Evolutionary conservation across 805 yeast species (phyloP).

Genomic region (Suhomyces sp.): DNA sequence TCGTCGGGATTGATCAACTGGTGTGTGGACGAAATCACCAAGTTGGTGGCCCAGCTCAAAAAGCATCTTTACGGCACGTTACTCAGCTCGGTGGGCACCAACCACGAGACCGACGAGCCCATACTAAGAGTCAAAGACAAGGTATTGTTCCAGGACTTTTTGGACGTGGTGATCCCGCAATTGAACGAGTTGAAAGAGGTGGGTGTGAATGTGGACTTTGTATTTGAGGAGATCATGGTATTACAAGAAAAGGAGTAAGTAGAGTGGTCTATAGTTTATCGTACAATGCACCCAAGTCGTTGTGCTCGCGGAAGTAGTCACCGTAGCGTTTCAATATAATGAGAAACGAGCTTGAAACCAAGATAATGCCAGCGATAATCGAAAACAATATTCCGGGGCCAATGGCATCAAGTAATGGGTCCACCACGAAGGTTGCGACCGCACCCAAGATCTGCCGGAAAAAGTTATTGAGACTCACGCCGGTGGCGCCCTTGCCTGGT

Average conservation of each 20-base stretch:
- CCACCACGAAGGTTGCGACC: constrained; percentile 68
- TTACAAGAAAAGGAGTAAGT: constrained; percentile 3
- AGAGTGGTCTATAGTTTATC: constrained; percentile 37
- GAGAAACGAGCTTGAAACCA: constrained; percentile 41
- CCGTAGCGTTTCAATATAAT: constrained; percentile 53
- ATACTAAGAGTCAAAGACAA: constrained; percentile 32
- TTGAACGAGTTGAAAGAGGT: constrained; percentile 57
- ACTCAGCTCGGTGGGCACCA: constrained; percentile 36
- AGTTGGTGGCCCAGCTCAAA: constrained; percentile 56
- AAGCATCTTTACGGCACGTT: constrained; percentile 67
- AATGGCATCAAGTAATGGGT: constrained; percentile 64
- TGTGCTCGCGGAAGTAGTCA: constrained; percentile 59
- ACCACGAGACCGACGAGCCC: constrained; percentile 23
- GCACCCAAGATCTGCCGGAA: constrained; percentile 74
- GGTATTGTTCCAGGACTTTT: constrained; percentile 40
- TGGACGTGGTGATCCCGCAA: constrained; percentile 54
- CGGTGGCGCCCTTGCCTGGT: constrained; percentile 88
- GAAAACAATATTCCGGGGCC: constrained; percentile 70
- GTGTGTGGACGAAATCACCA: constrained; percentile 63
- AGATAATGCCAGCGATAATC: constrained; percentile 59
- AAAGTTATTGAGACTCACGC: constrained; percentile 78
- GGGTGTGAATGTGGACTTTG: constrained; percentile 73
- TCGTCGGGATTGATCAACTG: constrained; percentile 70
- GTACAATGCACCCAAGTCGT: constrained; percentile 55
- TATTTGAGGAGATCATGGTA: constrained; percentile 45